Base-by-base conservation (phyloP, 345 rosid species). In the Rubroshorea leprosula region DNA sequence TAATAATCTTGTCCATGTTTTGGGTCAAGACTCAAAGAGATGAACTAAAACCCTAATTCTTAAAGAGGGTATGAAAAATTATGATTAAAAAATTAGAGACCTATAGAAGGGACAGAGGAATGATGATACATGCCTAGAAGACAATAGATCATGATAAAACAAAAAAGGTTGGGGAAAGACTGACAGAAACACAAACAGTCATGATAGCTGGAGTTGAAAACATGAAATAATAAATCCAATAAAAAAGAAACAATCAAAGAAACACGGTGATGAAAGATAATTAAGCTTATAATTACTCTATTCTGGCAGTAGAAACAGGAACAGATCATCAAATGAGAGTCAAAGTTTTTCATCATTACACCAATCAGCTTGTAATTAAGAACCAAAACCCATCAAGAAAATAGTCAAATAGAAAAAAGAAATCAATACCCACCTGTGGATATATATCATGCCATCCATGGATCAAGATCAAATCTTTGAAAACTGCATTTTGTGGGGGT, bases 291-390 rank as follows among this genome's bases (percentile, higher is more conserved):
- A n/a, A n/a, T n/a, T n/a, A n/a, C n/a, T n/a, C n/a, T n/a, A n/a
- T n/a, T n/a, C n/a, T n/a, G n/a, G n/a, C n/a, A n/a, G n/a, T n/a
- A n/a, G n/a, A n/a, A n/a, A n/a, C n/a, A n/a, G n/a, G n/a, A n/a
- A n/a, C n/a, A n/a, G n/a, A n/a, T n/a, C n/a, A n/a, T n/a, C n/a
- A n/a, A 27, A 27, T 3, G 5, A 27, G 31, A 27, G 49, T 59
- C 61, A 58, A 58, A 52, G 48, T 47, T 1, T 26, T 25, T 57
- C 63, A 71, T 71, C 67, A 71, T 57, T 57, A 56, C 63, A 23
- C 51, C 46, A 70, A 51, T 70, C 63, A 54, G 58, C 62, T 29
- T 12, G 44, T 49, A 12, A 64, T 39, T 45, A 54, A 27, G 8
- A 27, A 58, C 38, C 27, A 51, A 58, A 20, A 26, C 49, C 60